Evolutionary conservation across 2,329 filamentous ascomycete species (phyloP).

Genomic region (Stemphylium beticola): DNA sequence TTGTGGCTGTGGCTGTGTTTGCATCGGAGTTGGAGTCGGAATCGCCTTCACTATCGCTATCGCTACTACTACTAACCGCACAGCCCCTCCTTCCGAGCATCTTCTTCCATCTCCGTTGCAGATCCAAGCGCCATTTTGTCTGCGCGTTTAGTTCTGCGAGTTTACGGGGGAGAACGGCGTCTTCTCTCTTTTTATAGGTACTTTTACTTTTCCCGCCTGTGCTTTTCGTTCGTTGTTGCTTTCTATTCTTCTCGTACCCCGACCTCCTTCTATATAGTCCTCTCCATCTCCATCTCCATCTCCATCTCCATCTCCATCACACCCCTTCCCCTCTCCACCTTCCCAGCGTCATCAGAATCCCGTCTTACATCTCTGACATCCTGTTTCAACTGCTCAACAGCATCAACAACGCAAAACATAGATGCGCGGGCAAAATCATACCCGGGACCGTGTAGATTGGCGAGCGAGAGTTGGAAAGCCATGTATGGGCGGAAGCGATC

Average conservation of each 20-base stretch:
- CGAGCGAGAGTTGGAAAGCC: conserved; percentile 7
- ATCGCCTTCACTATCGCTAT: not conserved
- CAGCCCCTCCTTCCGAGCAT: not conserved
- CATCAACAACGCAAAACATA: not conserved
- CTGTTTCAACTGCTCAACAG: not conserved
- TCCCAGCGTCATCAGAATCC: not conserved
- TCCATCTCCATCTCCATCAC: too few relatives aligned
- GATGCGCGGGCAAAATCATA: conserved; percentile 1
- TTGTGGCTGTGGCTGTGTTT: not conserved
- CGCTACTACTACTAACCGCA: not conserved
- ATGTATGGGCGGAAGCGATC: conserved; percentile 1
- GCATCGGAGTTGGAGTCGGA: not conserved
- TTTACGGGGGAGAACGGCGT: conserved; percentile 1
- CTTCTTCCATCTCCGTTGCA: not conserved
- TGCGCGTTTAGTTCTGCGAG: not conserved
- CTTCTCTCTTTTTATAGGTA: not conserved
- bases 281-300: not conserved
- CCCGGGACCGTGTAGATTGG: not conserved
- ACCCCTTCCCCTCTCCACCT: not conserved
- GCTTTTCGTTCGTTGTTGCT: too few relatives aligned
- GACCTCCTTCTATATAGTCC: not conserved
- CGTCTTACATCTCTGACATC: too few relatives aligned
- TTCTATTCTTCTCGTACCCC: not conserved
- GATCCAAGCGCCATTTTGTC: not conserved
- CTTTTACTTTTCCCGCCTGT: too few relatives aligned